Base-by-base conservation (phyloP, 2,329 filamentous ascomycete genomes). In the Elsinoe arachidis region DNA sequence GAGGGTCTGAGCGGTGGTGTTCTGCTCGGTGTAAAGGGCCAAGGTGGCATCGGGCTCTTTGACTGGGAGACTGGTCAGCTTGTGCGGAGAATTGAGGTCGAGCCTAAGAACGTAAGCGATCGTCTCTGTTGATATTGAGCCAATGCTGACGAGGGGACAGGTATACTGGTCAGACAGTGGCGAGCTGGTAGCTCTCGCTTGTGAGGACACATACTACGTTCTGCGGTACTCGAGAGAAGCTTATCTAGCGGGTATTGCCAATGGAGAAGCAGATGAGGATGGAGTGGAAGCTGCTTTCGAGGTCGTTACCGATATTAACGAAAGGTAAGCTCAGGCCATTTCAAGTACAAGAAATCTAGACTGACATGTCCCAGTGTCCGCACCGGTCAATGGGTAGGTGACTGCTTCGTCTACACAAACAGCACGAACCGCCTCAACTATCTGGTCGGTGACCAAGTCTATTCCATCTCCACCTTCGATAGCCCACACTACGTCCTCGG, bases 391-490 rank as follows among this genome's bases (percentile, higher is more conserved):
- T 99, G 93, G 93, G 88, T 99, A 58, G 93, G 93, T 61, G 93
- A 99, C 76, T 96, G 92, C 77, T 96, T 99, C 79, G 91, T 97
- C 71, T 99, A 97, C 80, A 96, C 93, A 57, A 97, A 95, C 79
- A 88, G 82, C 71, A 95, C 91, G 9, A 96, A 97, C 78, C 88
- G 93, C 61, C 79, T 99, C 60, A 97, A 97, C 78, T 97, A 97
- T 76, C 83, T 99, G 19, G 92, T 99, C 12, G 93, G 93, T 63
- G 93, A 97, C 74, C 91, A 97, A 75, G 95, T 90, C 12, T 96
- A 97, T 78, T 96, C 92, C 2, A 88, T 99, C 63, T 93, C 91
- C 11, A 92, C 97, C 74, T 97, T 96, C 67, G 93, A 99, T 73
- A 86, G 91, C 70, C 84, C 90, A 23, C 90, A 95, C 85, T 99